A percentile compares a stretch with the other conserved stretches of the same genome.
These are phyloP conservation scores for Vanrija pseudolonga DNA, from an alignment of 1,284 basidiomycete genomes.

Conservation along the genomic window DNA sequence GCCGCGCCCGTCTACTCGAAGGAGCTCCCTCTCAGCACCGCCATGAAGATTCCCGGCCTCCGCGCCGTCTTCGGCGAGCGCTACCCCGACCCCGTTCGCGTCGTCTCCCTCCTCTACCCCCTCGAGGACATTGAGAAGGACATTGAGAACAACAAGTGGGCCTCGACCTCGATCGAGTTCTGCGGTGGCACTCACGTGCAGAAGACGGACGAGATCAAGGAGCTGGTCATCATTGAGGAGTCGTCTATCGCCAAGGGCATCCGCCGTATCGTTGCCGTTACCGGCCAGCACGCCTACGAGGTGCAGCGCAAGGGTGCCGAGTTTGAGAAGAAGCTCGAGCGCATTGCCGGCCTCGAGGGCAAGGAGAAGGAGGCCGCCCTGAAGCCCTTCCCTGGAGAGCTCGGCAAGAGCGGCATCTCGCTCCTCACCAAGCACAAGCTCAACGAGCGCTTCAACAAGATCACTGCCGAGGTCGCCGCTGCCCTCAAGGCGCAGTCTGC, in stretches of 20 bases:
- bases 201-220: slow-evolving; percentile 93
- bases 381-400: slow-evolving; percentile 79
- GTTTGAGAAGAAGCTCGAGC: slow-evolving; percentile 63
- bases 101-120: slow-evolving; percentile 83
- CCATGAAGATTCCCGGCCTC: slow-evolving; percentile 84
- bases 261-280: slow-evolving; percentile 88
- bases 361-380: slow-evolving; percentile 80
- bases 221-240: slow-evolving; percentile 91
- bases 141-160: slow-evolving; percentile 85
- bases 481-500: slow-evolving; percentile 77
- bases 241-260: slow-evolving; percentile 98
- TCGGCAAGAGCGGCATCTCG: slow-evolving; percentile 86
- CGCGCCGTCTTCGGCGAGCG: slow-evolving; percentile 97
- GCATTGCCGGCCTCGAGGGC: slow-evolving; percentile 63
- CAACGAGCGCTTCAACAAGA: slow-evolving; percentile 65
- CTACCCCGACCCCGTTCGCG: slow-evolving; percentile 95
- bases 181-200: slow-evolving; percentile 69
- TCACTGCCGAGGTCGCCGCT: slow-evolving; percentile 82
- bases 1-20: slow-evolving; percentile 86
- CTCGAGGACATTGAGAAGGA: slow-evolving; percentile 82
- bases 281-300: slow-evolving; percentile 85
- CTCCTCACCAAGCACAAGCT: slow-evolving; percentile 76
- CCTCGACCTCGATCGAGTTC: slow-evolving; percentile 76
- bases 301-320: slow-evolving; percentile 69
- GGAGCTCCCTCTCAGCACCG: slow-evolving; percentile 76